phyloP scores from a whole-genome alignment of 441 rosid species.

The Syzygium malaccense region DNA sequence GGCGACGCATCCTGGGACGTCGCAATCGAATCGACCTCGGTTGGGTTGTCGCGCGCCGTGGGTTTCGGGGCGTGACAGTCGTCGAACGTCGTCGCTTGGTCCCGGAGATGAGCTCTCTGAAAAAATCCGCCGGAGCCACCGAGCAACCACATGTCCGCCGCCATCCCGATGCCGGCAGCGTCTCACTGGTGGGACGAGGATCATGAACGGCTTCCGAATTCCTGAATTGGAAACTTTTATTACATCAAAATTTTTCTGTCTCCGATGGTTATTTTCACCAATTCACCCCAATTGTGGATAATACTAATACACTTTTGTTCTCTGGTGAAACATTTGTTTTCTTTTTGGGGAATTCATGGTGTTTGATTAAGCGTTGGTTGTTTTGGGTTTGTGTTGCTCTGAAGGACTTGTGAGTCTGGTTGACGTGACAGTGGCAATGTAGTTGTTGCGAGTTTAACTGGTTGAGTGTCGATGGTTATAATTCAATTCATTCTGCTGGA shows the following conservation, averaged over 20 bases:
- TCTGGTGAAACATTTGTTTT: not conserved
- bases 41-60: no score
- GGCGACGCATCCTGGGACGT: no score
- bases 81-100: constrained; percentile 17
- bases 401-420: not conserved
- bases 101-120: constrained; percentile 22
- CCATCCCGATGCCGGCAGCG: constrained; percentile 24
- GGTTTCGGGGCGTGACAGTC: no score
- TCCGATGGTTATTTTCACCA: not conserved
- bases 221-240: constrained; percentile 25
- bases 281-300: not conserved
- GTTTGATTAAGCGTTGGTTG: not conserved
- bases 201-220: constrained; percentile 33
- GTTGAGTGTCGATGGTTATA: not conserved
- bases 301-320: no score
- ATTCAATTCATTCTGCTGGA: not conserved
- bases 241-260: not conserved
- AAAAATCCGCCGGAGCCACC: constrained; percentile 10
- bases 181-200: constrained; percentile 40
- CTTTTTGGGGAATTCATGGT: not conserved
- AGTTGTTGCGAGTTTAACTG: not conserved
- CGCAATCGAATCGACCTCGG: no score
- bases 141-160: constrained; percentile 21
- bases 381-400: not conserved
- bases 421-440: not conserved